Percentiles rank a stretch among this genome's conserved stretches.
phyloP scores from a whole-genome alignment of 345 rosid species.

The Murraya paniculata region DNA sequence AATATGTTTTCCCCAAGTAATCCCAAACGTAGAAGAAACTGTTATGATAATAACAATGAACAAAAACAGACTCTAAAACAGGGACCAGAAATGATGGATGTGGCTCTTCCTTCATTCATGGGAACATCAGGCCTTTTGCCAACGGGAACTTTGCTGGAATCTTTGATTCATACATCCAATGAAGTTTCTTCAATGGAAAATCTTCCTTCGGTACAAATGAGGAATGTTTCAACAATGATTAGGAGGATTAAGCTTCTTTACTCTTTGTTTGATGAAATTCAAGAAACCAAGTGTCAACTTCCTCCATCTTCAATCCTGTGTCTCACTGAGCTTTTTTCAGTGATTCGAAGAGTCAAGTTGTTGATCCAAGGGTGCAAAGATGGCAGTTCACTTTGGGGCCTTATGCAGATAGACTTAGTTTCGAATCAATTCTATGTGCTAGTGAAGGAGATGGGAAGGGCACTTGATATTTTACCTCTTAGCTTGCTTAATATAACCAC shows the following conservation, averaged over 20 bases:
- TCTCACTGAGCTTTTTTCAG: conserved; percentile 53
- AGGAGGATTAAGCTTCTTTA: conserved; percentile 58
- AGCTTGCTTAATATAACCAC: conserved; percentile 44
- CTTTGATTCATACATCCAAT: conserved; percentile 43
- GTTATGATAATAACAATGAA: conserved; percentile 18
- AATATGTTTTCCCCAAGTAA: neutral
- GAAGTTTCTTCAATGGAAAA: conserved; percentile 52
- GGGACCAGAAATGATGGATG: conserved; percentile 23
- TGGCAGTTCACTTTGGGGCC: conserved; percentile 52
- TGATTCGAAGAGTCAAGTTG: conserved; percentile 40
- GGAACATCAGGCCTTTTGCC: conserved; percentile 45
- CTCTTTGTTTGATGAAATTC: conserved; percentile 56
- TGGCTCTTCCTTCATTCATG: conserved; percentile 24
- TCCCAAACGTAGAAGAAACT: conserved; percentile 4
- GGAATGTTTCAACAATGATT: conserved; percentile 47
- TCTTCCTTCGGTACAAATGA: conserved; percentile 41
- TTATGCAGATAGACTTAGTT: conserved; percentile 35
- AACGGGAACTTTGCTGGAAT: conserved; percentile 41
- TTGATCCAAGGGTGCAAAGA: conserved; percentile 48
- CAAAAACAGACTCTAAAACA: conserved; percentile 6
- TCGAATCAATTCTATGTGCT: conserved; percentile 51
- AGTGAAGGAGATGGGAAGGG: conserved; percentile 63
- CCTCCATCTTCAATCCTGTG: conserved; percentile 62
- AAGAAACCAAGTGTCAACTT: conserved; percentile 31
- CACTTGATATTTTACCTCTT: conserved; percentile 62